phyloP scores from a whole-genome alignment of 2,329 filamentous ascomycete species.

The Talaromyces sp. region DNA sequence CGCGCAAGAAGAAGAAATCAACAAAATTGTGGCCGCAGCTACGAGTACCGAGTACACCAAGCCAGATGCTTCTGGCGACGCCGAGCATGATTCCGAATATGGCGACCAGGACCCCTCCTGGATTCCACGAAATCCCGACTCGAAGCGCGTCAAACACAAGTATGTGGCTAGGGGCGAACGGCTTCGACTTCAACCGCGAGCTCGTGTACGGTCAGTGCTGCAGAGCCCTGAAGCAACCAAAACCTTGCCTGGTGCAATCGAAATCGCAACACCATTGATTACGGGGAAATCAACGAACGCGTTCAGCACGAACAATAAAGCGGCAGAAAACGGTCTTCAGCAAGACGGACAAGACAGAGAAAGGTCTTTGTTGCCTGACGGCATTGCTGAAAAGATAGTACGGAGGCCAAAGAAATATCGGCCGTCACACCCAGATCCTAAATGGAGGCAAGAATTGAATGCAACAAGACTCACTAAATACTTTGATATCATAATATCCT shows the following conservation, averaged over 20 bases:
- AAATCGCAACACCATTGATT: slow-evolving; percentile 44
- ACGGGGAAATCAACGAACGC: slow-evolving; percentile 33
- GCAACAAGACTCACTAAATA: slow-evolving; percentile 35
- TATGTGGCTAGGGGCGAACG: slow-evolving; percentile 36
- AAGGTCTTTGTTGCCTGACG: background rate
- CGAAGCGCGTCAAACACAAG: slow-evolving; percentile 38
- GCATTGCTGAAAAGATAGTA: slow-evolving; percentile 20
- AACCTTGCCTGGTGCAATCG: slow-evolving; percentile 42
- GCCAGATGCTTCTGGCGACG: slow-evolving; percentile 18
- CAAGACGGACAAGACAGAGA: background rate
- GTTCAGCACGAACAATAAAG: slow-evolving; percentile 20
- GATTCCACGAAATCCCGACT: slow-evolving; percentile 37
- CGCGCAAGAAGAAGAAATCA: slow-evolving; percentile 24
- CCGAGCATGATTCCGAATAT: slow-evolving; percentile 34
- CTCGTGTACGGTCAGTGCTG: slow-evolving; percentile 33
- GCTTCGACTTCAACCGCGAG: slow-evolving; percentile 27
- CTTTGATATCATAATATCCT: slow-evolving; percentile 35
- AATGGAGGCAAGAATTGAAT: slow-evolving; percentile 37
- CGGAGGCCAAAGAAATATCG: slow-evolving; percentile 29
- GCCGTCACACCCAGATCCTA: slow-evolving; percentile 32
- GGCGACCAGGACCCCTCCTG: slow-evolving; percentile 41
- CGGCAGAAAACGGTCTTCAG: slow-evolving; percentile 20
- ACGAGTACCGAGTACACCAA: slow-evolving; percentile 13
- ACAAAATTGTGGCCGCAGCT: slow-evolving; percentile 12
- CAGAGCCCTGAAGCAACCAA: slow-evolving; percentile 38